Evolutionary conservation across 1,284 basidiomycete genomes (phyloP).

Genomic region (Lentinula novae-zelandiae): DNA sequence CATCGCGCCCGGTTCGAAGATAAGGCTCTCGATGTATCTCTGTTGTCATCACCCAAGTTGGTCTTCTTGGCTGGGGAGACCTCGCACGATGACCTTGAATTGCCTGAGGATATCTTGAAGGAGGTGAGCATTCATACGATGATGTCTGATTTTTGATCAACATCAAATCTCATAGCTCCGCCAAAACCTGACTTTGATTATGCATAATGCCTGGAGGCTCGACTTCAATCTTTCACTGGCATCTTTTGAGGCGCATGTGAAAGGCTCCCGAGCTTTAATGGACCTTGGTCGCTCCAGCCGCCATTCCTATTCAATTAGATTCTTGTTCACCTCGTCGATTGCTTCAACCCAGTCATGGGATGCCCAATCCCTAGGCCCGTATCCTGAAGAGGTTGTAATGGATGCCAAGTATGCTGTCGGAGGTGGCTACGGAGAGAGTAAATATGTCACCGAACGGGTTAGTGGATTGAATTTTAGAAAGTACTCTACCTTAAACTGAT

Average conservation of each 20-base stretch:
- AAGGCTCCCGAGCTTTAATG: slow-evolving; percentile 20
- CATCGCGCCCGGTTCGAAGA: slow-evolving; percentile 27
- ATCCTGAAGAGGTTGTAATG: slow-evolving; percentile 8
- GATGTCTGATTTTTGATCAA: too few relatives aligned
- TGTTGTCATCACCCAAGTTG: slow-evolving; percentile 27
- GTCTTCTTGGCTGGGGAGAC: slow-evolving; percentile 26
- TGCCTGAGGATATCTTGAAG: slow-evolving; percentile 16
- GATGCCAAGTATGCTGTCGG: slow-evolving; percentile 11
- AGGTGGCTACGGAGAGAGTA: slow-evolving; percentile 20
- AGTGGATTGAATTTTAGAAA: neutral
- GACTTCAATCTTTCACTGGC: slow-evolving; percentile 26
- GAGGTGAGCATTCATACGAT: neutral
- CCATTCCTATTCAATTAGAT: neutral
- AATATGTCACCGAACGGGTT: slow-evolving; percentile 21
- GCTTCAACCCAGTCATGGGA: slow-evolving; percentile 11
- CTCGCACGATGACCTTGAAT: slow-evolving; percentile 19
- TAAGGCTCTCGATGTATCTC: slow-evolving; percentile 24
- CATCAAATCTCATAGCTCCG: neutral
- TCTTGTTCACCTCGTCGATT: slow-evolving; percentile 14
- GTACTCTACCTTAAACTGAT: neutral
- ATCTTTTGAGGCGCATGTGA: slow-evolving; percentile 23
- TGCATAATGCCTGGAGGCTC: slow-evolving; percentile 28
- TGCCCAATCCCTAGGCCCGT: slow-evolving; percentile 6
- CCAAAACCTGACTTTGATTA: slow-evolving; percentile 12
- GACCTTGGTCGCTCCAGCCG: slow-evolving; percentile 18